These are phyloP conservation scores for Cubamyces lactineus DNA, from an alignment of 768 basidiomycete species.

Conservation along the genomic window DNA sequence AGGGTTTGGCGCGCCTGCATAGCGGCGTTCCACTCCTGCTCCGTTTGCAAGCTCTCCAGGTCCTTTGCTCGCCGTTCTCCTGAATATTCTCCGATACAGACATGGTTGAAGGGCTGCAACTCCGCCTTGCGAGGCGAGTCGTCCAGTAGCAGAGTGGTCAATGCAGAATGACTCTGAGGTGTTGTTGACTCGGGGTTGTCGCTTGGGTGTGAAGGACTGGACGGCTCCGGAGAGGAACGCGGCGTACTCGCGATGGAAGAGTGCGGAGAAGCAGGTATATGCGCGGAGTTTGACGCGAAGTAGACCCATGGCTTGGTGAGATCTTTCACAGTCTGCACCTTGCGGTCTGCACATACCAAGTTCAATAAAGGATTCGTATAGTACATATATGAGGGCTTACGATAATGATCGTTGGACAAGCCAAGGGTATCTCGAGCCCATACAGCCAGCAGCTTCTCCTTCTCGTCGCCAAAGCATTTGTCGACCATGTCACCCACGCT, in stretches of 20 bases:
- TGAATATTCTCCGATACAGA: constrained; percentile 74
- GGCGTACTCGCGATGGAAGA: constrained; percentile 23
- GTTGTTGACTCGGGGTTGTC: constrained; percentile 1
- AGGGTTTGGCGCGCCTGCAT: constrained; percentile 25
- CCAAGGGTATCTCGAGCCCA: constrained; percentile 86
- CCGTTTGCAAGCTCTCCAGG: constrained; percentile 34
- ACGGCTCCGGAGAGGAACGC: constrained; percentile 4
- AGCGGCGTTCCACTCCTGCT: constrained; percentile 24
- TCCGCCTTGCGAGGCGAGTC: constrained; percentile 58
- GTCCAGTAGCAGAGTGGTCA: constrained; percentile 54
- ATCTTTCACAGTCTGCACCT: constrained; percentile 71
- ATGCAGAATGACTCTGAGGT: constrained; percentile 42
- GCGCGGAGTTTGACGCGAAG: constrained; percentile 14
- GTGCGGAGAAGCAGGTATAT: constrained; percentile 17
- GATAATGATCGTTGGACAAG: constrained; percentile 58
- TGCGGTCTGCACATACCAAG: constrained; percentile 33
- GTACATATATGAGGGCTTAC: constrained; percentile 50
- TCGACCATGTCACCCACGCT: constrained; percentile 78
- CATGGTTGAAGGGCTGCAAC: constrained; percentile 81
- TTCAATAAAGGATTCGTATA: not conserved
- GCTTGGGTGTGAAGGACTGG: constrained; percentile 3
- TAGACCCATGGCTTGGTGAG: constrained; percentile 70
- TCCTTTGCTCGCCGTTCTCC: constrained; percentile 45
- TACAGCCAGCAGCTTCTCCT: constrained; percentile 54
- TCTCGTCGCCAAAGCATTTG: constrained; percentile 52